These are phyloP conservation scores for Opeltia flavorubescens DNA, from an alignment of 495 filamentous ascomycete species.

Conservation along the genomic window DNA sequence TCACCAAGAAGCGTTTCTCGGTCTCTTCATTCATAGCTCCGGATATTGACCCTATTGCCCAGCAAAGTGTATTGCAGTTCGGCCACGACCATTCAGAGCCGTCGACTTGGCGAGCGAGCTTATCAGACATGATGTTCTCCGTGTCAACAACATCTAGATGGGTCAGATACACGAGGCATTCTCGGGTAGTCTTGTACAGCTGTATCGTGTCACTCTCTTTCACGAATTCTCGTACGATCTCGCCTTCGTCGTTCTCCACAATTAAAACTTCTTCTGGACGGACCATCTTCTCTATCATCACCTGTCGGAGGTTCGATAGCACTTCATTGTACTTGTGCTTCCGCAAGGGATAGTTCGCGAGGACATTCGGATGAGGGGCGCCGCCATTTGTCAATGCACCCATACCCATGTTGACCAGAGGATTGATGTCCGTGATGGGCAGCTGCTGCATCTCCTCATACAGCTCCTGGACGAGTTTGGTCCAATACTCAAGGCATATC, in stretches of 20 bases:
- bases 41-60: conserved; percentile 97
- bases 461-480: conserved; percentile 92
- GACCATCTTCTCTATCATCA: conserved; percentile 99
- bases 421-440: conserved; percentile 81
- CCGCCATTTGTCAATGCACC: conserved; percentile 60
- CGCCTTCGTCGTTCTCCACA: conserved; percentile 97
- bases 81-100: conserved; percentile 96
- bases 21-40: conserved; percentile 99
- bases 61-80: conserved; percentile 98
- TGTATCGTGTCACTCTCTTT: conserved; percentile 99
- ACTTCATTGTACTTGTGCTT: conserved; percentile 97
- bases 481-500: conserved; percentile 98
- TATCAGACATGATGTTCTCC: conserved; percentile 98
- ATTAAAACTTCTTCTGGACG: conserved; percentile 96
- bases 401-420: conserved; percentile 63
- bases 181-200: conserved; percentile 95
- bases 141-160: conserved; percentile 96
- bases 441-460: conserved; percentile 98
- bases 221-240: conserved; percentile 97
- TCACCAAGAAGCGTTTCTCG: conserved; percentile 94
- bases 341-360: conserved; percentile 77
- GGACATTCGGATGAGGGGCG: conserved; percentile 65
- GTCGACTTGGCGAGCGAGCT: conserved; percentile 86
- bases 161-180: conserved; percentile 94
- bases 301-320: conserved; percentile 78